A percentile compares a stretch with the other conserved stretches of the same genome.
Conservation (phyloP, 2,329 filamentous ascomycete genomes). For the Chaetomiaceae sp. region DNA sequence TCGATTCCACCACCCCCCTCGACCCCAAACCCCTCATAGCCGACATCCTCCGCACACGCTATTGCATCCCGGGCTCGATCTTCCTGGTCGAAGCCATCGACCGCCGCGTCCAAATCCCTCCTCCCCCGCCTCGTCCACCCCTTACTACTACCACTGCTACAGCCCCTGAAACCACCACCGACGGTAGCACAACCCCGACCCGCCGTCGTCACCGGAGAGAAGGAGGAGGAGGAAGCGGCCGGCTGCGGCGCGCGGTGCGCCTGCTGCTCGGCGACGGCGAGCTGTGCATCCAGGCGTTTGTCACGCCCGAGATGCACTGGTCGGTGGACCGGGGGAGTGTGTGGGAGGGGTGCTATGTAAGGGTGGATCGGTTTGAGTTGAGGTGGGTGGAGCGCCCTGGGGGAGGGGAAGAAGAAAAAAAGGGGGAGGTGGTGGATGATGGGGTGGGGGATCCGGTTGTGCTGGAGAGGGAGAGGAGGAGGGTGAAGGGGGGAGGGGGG, state of each 20-base stretch:
- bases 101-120: not conserved
- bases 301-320: conserved; percentile 40
- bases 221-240: too few relatives aligned
- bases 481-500: not conserved
- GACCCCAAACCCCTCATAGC: conserved; percentile 37
- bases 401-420: not conserved
- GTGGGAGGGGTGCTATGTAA: conserved; percentile 43
- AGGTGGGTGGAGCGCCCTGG: conserved; percentile 24
- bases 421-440: conserved; percentile 1
- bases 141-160: too few relatives aligned
- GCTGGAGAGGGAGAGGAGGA: not conserved
- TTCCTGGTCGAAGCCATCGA: conserved; percentile 39
- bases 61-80: conserved; percentile 42
- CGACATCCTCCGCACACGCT: conserved; percentile 43
- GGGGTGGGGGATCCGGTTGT: not conserved
- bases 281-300: conserved; percentile 48
- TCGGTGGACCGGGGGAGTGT: conserved; percentile 43
- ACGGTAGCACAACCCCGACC: too few relatives aligned
- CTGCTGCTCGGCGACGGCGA: conserved; percentile 48
- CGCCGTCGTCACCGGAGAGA: not conserved
- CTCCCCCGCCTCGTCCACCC: not conserved
- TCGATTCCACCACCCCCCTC: conserved; percentile 23
- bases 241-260: conserved; percentile 40
- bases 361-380: conserved; percentile 37
- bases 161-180: too few relatives aligned